Evolutionary conservation across 129 eudicot genomes (phyloP), one percentile per base, ranked within the genome.

Genomic region (Escallonia rubra): DNA sequence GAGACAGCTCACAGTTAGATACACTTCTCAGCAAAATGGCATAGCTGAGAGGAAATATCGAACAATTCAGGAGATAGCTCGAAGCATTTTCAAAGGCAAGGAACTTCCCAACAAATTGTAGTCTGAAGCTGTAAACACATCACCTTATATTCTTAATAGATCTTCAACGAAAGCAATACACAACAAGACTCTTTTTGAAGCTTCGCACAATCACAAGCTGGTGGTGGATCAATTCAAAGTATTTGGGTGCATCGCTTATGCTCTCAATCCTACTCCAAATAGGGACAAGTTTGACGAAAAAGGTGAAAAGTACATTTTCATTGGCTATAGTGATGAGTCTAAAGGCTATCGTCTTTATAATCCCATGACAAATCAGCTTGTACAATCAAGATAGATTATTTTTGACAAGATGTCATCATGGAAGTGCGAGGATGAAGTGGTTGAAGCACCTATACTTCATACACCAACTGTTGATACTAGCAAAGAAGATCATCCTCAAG

Each of bases 311-410:
- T 11, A 6, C 10, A 45, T n/a, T 6, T 64, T 46, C 41, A 45
- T 43, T 46, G 55, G 68, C 34, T 64, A 46, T 14, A 46, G 56
- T 10, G 55, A 64, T 8, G 68, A 64, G 47, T 69, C 69, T 0
- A 71, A 71, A 43, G 69, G 40, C 0, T 72, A 59, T 10, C 14
- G 78, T 0, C 6, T 73, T 3, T 41, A 6, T 1, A 52, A 73
- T 8, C 72, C 72, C 9, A 65, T 3, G 15, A 56, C 10, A 3
- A 34, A 23, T 1, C 9, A 55, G 23, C 4, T 71, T 3, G 41
- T 71, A 0, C 7, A 60, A 0, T 71, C 60, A 2, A 8, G 61
- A 38, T 53, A 71, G 8, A 61, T 71, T 0, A 9, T 41, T 1
- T 71, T 71, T 61, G 6, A 49, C 3, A 61, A 71, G 10, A 43